phyloP scores from a whole-genome alignment of 1,139 yeast genomes.

The Blastobotrys illinoisensis region DNA sequence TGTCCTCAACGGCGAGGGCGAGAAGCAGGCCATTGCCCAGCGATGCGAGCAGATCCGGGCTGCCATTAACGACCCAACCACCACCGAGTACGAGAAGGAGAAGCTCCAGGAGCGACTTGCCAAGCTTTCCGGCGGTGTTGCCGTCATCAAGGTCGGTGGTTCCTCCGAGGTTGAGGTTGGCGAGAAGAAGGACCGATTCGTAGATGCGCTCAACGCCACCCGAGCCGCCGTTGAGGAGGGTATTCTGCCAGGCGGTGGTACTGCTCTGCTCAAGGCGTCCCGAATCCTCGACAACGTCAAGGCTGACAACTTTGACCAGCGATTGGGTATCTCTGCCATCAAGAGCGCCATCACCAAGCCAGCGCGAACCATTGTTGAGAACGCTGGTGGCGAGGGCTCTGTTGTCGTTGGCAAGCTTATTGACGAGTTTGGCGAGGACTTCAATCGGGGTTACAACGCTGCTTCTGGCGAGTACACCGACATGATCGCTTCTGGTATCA shows the following conservation, averaged over 20 bases:
- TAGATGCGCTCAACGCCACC: conserved; percentile 97
- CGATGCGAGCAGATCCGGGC: conserved; percentile 97
- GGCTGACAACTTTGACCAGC: conserved; percentile 94
- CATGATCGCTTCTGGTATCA: conserved; percentile 96
- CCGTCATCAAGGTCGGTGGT: conserved; percentile 98
- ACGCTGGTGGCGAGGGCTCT: conserved; percentile 98
- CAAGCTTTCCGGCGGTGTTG: conserved; percentile 98
- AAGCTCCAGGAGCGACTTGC: conserved; percentile 98
- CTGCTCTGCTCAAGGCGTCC: conserved; percentile 94
- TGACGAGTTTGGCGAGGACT: conserved; percentile 77
- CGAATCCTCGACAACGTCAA: conserved; percentile 70
- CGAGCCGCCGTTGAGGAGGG: conserved; percentile 99
- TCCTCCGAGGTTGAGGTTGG: conserved; percentile 98
- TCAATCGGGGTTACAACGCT: conserved; percentile 91
- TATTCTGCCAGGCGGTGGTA: conserved; percentile 99
- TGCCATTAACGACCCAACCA: conserved; percentile 61
- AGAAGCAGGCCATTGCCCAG: conserved; percentile 77
- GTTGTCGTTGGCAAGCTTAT: conserved; percentile 92
- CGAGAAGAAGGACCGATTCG: conserved; percentile 99
- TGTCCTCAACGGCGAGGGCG: conserved; percentile 90
- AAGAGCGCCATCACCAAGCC: conserved; percentile 95
- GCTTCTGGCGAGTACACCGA: conserved; percentile 92
- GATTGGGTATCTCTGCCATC: conserved; percentile 94
- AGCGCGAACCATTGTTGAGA: conserved; percentile 93
- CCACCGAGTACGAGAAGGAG: conserved; percentile 95